Evolutionary conservation across 1,284 basidiomycete genomes (phyloP).

Genomic region (Apiotrichum veenhuisii): DNA sequence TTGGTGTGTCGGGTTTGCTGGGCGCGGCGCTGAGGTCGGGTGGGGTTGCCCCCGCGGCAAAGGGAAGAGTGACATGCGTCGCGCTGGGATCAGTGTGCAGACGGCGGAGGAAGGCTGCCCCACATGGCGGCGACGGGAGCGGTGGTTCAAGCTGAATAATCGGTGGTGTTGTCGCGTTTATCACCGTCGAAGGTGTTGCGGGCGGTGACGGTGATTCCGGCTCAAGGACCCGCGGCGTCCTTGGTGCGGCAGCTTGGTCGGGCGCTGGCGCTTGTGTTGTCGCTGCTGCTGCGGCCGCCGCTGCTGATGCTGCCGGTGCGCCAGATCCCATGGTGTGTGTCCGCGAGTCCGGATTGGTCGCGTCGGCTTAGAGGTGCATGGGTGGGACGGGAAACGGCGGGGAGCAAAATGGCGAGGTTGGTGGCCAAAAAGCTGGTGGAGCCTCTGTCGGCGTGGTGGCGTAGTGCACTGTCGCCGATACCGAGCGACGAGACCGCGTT

Average conservation of each 20-base stretch:
- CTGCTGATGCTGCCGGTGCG: too few species aligned
- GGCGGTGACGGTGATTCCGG: background rate
- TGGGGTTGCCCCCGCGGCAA: slow-evolving; percentile 16
- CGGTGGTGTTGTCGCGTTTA: background rate
- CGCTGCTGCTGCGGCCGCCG: background rate
- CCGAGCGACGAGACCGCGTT: too few species aligned
- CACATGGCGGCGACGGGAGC: background rate
- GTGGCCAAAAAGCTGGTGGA: too few species aligned
- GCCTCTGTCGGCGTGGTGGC: too few species aligned
- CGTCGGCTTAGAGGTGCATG: background rate
- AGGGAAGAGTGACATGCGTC: slow-evolving; percentile 40
- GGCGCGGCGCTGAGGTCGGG: slow-evolving; percentile 16
- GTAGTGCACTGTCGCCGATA: too few species aligned
- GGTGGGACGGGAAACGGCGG: too few species aligned
- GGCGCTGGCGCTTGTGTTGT: background rate
- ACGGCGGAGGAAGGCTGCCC: slow-evolving; percentile 39
- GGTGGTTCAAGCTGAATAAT: background rate
- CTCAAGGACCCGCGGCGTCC: background rate
- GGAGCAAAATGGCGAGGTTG: too few species aligned
- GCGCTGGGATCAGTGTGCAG: slow-evolving; percentile 44
- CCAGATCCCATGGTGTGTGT: background rate
- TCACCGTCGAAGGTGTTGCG: background rate
- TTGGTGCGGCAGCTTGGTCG: background rate
- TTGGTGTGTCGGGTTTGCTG: slow-evolving; percentile 5
- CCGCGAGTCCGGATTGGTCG: background rate